phyloP scores from a whole-genome alignment of 768 basidiomycete genomes.

The Lactifluus piperatus region DNA sequence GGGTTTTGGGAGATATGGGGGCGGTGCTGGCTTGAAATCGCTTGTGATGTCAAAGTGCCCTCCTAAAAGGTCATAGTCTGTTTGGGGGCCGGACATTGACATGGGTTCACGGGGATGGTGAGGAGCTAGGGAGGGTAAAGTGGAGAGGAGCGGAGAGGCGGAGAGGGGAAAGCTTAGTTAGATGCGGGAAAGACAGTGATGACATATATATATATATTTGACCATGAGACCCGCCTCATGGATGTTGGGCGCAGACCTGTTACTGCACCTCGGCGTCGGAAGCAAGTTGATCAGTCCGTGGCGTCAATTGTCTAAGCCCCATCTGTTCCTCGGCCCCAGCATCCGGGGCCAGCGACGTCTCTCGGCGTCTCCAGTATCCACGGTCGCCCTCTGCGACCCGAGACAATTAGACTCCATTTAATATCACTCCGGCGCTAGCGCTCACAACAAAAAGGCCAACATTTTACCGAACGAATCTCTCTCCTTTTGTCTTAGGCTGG shows the following conservation, averaged over 20 bases:
- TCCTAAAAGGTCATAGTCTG: constrained; percentile 1
- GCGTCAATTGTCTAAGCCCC: background rate
- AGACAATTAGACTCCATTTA: background rate
- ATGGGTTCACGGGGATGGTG: background rate
- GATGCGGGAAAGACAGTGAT: background rate
- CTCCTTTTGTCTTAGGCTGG: background rate
- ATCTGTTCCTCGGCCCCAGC: background rate
- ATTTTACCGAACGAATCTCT: background rate
- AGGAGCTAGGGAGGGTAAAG: background rate
- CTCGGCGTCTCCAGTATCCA: background rate
- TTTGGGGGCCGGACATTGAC: background rate
- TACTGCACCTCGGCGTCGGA: background rate
- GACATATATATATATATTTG: constrained; percentile 6
- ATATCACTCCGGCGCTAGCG: background rate
- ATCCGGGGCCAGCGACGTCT: background rate
- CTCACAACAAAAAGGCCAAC: background rate
- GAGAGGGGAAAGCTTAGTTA: too few species aligned
- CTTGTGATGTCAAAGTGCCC: background rate
- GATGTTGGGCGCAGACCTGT: background rate
- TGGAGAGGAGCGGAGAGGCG: background rate
- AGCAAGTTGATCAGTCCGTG: background rate
- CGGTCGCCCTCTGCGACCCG: too few species aligned
- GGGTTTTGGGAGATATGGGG: constrained; percentile 4
- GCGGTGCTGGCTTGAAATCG: background rate
- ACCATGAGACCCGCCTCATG: constrained; percentile 4